These are phyloP conservation scores for Globisporangium spinosum DNA, from an alignment of 352 stramenopile species.

Conservation along the genomic window DNA sequence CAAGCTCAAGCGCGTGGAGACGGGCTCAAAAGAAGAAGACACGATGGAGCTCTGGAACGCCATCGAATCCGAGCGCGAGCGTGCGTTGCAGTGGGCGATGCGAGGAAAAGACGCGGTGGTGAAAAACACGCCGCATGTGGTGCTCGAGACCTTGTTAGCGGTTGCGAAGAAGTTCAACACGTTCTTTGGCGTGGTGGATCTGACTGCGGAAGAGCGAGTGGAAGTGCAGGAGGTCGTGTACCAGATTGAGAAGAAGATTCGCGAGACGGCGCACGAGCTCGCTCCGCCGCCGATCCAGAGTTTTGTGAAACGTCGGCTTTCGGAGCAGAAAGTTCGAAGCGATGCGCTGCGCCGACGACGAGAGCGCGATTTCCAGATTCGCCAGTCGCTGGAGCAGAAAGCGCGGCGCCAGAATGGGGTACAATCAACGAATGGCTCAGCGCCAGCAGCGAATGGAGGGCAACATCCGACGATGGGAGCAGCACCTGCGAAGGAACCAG, in stretches of 20 bases:
- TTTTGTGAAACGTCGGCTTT: conserved; percentile 72
- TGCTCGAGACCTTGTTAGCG: conserved; percentile 49
- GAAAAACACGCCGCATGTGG: conserved; percentile 27
- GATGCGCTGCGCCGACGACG: conserved; percentile 71
- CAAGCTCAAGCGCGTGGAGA: conserved; percentile 33
- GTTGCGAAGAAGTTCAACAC: conserved; percentile 78
- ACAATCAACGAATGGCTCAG: conserved; percentile 10
- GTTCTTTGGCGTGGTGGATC: conserved; percentile 59
- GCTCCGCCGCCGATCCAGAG: conserved; percentile 80
- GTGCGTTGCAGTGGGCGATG: conserved; percentile 50
- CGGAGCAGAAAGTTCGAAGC: conserved; percentile 69
- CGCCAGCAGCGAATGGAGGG: conserved; percentile 21
- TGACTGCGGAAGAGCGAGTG: conserved; percentile 49
- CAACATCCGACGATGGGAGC: not conserved
- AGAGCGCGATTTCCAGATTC: conserved; percentile 72
- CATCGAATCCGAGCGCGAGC: conserved; percentile 21
- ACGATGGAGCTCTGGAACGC: conserved; percentile 46
- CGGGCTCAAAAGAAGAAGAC: conserved; percentile 33
- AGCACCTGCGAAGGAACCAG: conserved; percentile 19
- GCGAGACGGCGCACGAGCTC: conserved; percentile 34
- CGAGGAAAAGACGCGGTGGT: conserved; percentile 45
- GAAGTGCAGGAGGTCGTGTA: conserved; percentile 66
- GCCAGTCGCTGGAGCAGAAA: conserved; percentile 53
- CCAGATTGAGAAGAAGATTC: conserved; percentile 57
- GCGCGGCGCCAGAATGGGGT: conserved; percentile 11